phyloP scores from a whole-genome alignment of 1,284 basidiomycete species.

The Blastosporella zonata region DNA sequence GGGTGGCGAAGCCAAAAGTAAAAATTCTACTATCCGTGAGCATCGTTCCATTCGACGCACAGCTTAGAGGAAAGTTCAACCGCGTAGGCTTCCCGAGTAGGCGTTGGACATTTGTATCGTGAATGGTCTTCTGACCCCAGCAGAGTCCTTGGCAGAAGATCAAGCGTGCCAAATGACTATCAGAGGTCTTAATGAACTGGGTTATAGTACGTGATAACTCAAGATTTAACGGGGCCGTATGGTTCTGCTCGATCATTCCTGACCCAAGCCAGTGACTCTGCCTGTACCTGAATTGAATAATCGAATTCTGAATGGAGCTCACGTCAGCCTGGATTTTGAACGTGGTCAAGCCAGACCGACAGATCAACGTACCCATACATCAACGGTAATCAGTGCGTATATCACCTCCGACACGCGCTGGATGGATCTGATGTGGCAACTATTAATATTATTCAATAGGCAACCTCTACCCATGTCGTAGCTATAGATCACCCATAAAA shows the following conservation, averaged over 20 bases:
- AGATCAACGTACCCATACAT: background rate
- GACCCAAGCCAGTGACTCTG: background rate
- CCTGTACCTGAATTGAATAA: conserved; percentile 6
- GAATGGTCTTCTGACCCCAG: background rate
- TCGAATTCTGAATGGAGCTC: background rate
- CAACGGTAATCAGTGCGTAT: conserved; percentile 1
- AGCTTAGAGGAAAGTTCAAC: too few relatives aligned
- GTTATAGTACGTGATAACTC: conserved; percentile 1
- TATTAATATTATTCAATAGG: too few relatives aligned
- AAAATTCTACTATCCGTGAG: too few relatives aligned
- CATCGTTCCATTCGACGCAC: too few relatives aligned
- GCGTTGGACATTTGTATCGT: too few relatives aligned
- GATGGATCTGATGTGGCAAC: too few relatives aligned
- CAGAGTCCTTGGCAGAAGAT: conserved; percentile 6
- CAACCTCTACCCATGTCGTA: too few relatives aligned
- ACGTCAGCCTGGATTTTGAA: background rate
- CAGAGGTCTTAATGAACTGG: background rate
- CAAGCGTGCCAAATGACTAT: conserved; percentile 8
- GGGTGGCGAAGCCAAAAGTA: too few relatives aligned
- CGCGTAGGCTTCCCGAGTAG: too few relatives aligned
- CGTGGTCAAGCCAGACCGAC: background rate
- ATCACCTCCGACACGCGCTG: too few relatives aligned
- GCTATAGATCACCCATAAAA: too few relatives aligned
- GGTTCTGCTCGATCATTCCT: background rate
- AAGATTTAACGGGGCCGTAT: background rate